Evolutionary conservation across 768 basidiomycete genomes (phyloP).

Genomic region (Podaxis sp.): DNA sequence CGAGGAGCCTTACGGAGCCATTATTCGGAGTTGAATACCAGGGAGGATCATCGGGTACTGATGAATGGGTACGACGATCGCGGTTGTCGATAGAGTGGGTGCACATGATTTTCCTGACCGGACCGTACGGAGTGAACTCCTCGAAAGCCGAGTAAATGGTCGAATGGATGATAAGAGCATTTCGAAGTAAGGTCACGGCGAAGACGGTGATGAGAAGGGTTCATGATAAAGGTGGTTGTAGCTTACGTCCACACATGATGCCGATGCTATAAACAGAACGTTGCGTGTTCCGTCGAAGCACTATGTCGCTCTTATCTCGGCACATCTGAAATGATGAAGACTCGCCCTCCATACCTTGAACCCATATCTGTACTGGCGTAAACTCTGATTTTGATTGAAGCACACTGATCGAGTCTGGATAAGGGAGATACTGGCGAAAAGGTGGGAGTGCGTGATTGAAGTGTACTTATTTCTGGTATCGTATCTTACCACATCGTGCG

Average conservation of each 20-base stretch:
- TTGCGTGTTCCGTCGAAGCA: neutral
- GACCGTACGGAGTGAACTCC: neutral
- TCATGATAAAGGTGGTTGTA: neutral
- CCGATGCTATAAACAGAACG: neutral
- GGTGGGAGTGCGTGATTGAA: neutral
- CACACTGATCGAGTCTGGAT: neutral
- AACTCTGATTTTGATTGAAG: neutral
- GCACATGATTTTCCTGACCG: neutral
- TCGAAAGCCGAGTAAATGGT: neutral
- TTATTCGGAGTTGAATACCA: neutral
- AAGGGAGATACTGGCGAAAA: neutral
- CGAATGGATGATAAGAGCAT: neutral
- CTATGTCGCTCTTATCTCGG: slow-evolving; percentile 9
- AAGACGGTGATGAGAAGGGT: neutral
- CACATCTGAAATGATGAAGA: neutral
- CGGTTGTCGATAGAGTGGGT: neutral
- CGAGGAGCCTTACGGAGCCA: neutral
- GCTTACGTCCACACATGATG: neutral
- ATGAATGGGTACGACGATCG: neutral
- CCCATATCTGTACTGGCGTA: neutral
- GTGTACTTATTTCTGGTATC: neutral
- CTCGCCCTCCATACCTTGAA: neutral
- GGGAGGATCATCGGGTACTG: neutral
- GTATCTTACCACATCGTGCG: neutral
- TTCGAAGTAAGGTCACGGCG: slow-evolving; percentile 1